phyloP scores from a whole-genome alignment of 768 basidiomycete genomes.

The Pisolithus microcarpus region DNA sequence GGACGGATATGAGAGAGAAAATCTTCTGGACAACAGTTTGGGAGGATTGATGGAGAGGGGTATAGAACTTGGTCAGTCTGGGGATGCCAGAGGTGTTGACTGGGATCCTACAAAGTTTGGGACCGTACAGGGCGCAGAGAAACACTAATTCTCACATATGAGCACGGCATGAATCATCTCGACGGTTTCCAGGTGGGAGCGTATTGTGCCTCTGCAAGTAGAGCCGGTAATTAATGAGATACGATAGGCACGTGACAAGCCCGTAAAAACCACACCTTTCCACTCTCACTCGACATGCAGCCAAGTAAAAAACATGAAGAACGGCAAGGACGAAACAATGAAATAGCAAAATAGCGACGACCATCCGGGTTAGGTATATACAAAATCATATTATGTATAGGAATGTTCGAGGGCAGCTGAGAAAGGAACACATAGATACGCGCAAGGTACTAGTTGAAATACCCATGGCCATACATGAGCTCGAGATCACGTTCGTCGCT shows the following conservation, averaged over 20 bases:
- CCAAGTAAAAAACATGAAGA: no score
- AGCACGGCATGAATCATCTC: constrained; percentile 80
- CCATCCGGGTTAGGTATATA: neutral
- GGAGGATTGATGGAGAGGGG: constrained; percentile 54
- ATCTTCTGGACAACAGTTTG: constrained; percentile 80
- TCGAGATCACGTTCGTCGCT: constrained; percentile 63
- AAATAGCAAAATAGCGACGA: neutral
- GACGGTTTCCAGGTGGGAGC: neutral
- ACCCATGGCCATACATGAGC: constrained; percentile 23
- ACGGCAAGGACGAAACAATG: no score
- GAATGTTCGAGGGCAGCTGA: neutral
- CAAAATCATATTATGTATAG: neutral
- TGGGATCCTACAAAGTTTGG: constrained; percentile 26
- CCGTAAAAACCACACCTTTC: neutral
- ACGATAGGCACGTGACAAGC: no score
- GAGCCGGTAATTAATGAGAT: no score
- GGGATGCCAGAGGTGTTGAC: constrained; percentile 92
- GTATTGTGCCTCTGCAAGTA: no score
- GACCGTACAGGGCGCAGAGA: constrained; percentile 12
- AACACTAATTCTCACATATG: constrained; percentile 52
- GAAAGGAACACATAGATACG: constrained; percentile 6
- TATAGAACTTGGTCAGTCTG: constrained; percentile 84
- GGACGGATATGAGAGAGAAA: constrained; percentile 77
- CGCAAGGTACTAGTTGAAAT: neutral
- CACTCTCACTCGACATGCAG: no score